Base-by-base conservation (phyloP, 116 monocot species). In the Phalaenopsis hybrid region DNA sequence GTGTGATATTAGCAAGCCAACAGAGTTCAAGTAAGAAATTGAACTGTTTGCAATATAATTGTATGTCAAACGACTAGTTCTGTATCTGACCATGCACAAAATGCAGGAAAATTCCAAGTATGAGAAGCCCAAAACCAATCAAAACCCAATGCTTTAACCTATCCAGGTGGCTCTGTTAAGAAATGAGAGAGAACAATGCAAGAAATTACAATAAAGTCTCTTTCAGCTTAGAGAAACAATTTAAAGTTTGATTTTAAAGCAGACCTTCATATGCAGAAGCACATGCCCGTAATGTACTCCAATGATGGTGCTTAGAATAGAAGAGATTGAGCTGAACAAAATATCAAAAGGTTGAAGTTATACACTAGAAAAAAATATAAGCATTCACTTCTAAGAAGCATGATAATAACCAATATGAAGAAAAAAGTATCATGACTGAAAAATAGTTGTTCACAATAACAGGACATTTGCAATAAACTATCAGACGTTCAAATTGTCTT, bases 261-360 rank as follows among this genome's bases (percentile, higher is more conserved):
- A 46, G 46, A 96, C 96, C 93, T 93, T 90, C 76, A 93, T 82
- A 84, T 96, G 94, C 31, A 96, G 84, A 84, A 96, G 93, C 15
- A 93, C 90, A 87, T 96, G 96, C 12, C 93, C 96, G 70, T 74
- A 96, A 84, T 93, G 96, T 15, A 92, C 93, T 83, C 93, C 93
- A 63, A 96, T 92, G 73, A 93, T 86, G 69, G 96, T 89, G 61
- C 77, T 85, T 76, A 94, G 76, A 59, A 96, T 89, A 31, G 96
- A 80, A 79, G 93, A 86, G 48, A 96, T 61, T 43, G 94, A 94
- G 84, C 96, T 96, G 85, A 81, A 13, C 12, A 21, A 84, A 80
- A 67, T 48, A 74, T 79, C 5, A 59, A 58, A 15, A 13, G 3
- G 74, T 18, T 45, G 57, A 23, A 41, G 33, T 58, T 78, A 55